These are phyloP conservation scores for Asterionellopsis glacialis DNA, from an alignment of 108 stramenopile genomes.

Conservation along the genomic window DNA sequence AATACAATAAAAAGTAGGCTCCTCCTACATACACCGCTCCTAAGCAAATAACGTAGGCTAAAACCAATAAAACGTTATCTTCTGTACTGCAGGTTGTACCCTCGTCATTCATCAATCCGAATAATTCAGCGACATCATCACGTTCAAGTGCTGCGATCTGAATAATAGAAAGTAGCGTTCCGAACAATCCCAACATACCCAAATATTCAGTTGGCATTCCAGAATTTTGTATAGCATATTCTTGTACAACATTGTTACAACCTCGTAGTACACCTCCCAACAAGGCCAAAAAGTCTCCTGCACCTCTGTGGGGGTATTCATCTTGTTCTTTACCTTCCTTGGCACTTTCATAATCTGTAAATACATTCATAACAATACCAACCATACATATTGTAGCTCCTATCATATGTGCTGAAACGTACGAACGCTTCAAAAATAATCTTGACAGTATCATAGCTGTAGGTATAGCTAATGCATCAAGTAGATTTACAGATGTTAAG, in stretches of 20 bases:
- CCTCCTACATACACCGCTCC: conserved; percentile 54
- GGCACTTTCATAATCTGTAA: conserved; percentile 67
- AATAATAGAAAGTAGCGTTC: conserved; percentile 51
- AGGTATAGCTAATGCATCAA: conserved; percentile 93
- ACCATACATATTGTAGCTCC: conserved; percentile 80
- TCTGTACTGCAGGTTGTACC: conserved; percentile 29
- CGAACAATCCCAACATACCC: conserved; percentile 83
- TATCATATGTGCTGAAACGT: conserved; percentile 57
- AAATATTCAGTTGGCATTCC: conserved; percentile 67
- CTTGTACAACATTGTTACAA: conserved; percentile 76
- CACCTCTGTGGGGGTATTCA: conserved; percentile 60
- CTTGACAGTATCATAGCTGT: conserved; percentile 85
- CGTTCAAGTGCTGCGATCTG: conserved; percentile 69
- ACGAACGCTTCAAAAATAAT: conserved; percentile 64
- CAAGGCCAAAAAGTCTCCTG: conserved; percentile 86
- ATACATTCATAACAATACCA: conserved; percentile 76
- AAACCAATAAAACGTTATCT: conserved; percentile 26
- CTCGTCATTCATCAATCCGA: conserved; percentile 8
- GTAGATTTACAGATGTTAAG: conserved; percentile 85
- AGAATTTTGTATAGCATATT: conserved; percentile 50
- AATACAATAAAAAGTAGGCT: conserved; percentile 59
- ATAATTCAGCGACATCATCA: conserved; percentile 42
- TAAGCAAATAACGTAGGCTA: conserved; percentile 47
- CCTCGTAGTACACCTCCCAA: conserved; percentile 88
- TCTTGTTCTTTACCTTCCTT: conserved; percentile 21